Base-by-base conservation (phyloP, 495 filamentous ascomycete species). In the Penicillium simplicissimum region DNA sequence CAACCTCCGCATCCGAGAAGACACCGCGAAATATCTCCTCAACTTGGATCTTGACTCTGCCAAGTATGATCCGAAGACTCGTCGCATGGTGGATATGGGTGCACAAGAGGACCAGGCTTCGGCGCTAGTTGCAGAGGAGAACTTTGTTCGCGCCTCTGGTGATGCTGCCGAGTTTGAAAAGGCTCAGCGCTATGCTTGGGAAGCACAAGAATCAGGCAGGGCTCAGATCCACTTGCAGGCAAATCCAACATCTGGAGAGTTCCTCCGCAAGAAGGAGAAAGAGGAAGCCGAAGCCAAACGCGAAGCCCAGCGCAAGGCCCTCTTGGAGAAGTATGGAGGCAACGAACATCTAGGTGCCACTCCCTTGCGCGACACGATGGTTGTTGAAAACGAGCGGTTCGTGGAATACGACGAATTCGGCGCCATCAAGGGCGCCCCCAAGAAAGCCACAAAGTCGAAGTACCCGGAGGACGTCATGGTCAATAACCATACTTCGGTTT, bases 11-110 rank as follows among this genome's bases (percentile, higher is more conserved):
- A 85, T 98, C 61, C 86, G 95, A 68, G 95, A 98, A 78, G 95
- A 98, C 73, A 98, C 95, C 6, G 95, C 95, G n/a, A 98, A 98
- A 71, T 98, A 98, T 71, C 78, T 98, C 8, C 80, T 97, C 0
- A 97, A 97, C 68, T 83, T 98, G 5, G 95, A 98, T 67, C 84
- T 96, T 3, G 95, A 98, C 66, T 97, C 94, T 0, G 96, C 95
- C 13, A 96, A 97, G 70, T 98, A 98, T 74, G 96, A 98, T 68
- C 95, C 95, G 0, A 98, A 98, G 71, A 98, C 94, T 36, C 85
- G 95, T 59, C 89, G 91, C 6, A 96, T 98, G 88, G 89, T 96
- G 5, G 93, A 97, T 63, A 85, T 85, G 64, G 93, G 94, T 36
- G 93, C 90, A 7, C 90, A 90, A 38, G 74, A 78, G 19, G 93